A percentile compares a stretch with the other conserved stretches of the same genome.
Evolutionary conservation across 2,329 filamentous ascomycete species (phyloP).

Genomic region (Cladophialophora bantiana): DNA sequence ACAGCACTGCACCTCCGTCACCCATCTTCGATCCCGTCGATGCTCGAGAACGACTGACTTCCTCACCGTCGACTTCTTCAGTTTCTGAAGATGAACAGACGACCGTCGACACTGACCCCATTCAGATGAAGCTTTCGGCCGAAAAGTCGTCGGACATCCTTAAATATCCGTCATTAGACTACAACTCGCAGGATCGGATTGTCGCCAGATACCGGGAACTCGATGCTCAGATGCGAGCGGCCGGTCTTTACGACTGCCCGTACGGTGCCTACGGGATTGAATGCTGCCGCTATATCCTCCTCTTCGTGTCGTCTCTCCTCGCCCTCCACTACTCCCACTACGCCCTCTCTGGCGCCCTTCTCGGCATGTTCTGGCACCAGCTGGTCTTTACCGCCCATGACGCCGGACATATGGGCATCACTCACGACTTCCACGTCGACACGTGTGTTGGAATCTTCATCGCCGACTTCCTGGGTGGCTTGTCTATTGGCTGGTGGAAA

Average conservation of each 20-base stretch:
- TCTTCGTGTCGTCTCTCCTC: conserved; percentile 68
- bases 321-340: conserved; percentile 72
- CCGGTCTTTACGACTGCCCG: conserved; percentile 83
- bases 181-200: conserved; percentile 75
- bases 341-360: conserved; percentile 70
- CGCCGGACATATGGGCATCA: conserved; percentile 96
- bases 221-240: conserved; percentile 72
- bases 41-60: conserved; percentile 21
- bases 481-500: conserved; percentile 98
- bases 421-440: conserved; percentile 84
- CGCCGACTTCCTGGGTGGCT: conserved; percentile 85
- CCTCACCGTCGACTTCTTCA: conserved; percentile 65
- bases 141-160: conserved; percentile 33
- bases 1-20: conserved; percentile 59
- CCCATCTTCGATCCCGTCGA: conserved; percentile 72
- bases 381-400: conserved; percentile 93
- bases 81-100: conserved; percentile 50
- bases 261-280: conserved; percentile 82
- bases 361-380: conserved; percentile 92
- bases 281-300: conserved; percentile 70
- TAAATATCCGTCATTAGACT: conserved; percentile 81
- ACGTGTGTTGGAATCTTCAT: conserved; percentile 87
- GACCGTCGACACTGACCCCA: conserved; percentile 17
- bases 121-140: conserved; percentile 29
- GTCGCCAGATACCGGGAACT: conserved; percentile 82